Base-by-base conservation (phyloP, 2,329 filamentous ascomycete genomes). In the Rutstroemia sp. region DNA sequence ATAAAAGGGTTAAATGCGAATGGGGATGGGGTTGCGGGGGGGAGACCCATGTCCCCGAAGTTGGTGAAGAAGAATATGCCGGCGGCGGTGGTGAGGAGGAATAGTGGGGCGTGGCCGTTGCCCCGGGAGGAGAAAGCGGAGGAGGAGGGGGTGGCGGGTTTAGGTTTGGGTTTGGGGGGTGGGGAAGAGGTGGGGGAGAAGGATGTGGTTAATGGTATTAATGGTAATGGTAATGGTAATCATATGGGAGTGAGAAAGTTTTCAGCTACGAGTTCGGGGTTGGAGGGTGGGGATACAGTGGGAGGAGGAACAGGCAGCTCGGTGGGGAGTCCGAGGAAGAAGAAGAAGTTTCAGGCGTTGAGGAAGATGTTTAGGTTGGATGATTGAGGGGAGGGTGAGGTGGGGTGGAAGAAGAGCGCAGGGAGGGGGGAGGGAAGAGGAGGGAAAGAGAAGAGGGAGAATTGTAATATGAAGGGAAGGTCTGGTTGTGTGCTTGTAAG, bases 311-410 rank as follows among this genome's bases (percentile, higher is more conserved):
- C 19, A 19, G 19, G 58, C 38, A 51, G 42, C 8, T 56, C n/a
- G 19, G 47, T 58, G 37, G 54, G 42, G 9, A 57, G 48, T n/a
- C 45, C 41, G 41, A 63, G 56, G 53, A 80, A 79, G 73, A 82
- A 79, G 73, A 89, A 88, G 77, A 87, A 85, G 71, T 89, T 89
- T 70, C 77, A 78, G 44, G 73, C 75, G 54, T 70, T 89, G 67
- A 81, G 86, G 68, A 81, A 76, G 68, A 85, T 86, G 69, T 87
- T 89, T 71, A 75, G 77, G 49, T 68, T 83, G 50, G 71, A 80
- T 66, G 78, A 81, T 64, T 83, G 69, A 57, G n/a, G 3, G 3
- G 23, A 3, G 2, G 39, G 25, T 5, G 8, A n/a, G 10, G n/a
- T 17, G 25, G 30, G 8, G 30, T 5, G 30, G 30, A 16, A 25